phyloP scores from a whole-genome alignment of 805 yeast species.

The Candida bentonensis region DNA sequence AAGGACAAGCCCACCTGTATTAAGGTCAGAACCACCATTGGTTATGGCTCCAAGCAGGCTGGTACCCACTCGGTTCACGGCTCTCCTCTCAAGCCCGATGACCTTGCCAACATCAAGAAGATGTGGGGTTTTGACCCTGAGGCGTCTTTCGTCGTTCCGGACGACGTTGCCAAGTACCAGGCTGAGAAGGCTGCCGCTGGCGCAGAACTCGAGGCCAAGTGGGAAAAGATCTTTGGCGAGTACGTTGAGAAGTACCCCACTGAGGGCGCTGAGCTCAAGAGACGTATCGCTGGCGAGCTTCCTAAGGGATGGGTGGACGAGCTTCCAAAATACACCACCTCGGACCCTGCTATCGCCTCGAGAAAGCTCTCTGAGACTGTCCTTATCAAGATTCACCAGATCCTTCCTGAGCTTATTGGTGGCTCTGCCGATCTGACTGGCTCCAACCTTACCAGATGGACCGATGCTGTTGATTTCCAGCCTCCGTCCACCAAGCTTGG shows the following conservation, averaged over 20 bases:
- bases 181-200: conserved; percentile 42
- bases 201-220: conserved; percentile 53
- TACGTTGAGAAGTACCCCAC: conserved; percentile 63
- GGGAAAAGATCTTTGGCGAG: conserved; percentile 51
- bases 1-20: conserved; percentile 80
- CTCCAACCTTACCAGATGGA: conserved; percentile 86
- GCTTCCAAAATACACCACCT: conserved; percentile 67
- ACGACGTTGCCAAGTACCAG: conserved; percentile 67
- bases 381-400: conserved; percentile 44
- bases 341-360: conserved; percentile 77
- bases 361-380: conserved; percentile 86
- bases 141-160: conserved; percentile 63
- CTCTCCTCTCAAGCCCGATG: conserved; percentile 88
- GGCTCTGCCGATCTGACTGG: conserved; percentile 98
- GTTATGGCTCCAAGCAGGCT: conserved; percentile 73
- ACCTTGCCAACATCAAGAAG: conserved; percentile 71
- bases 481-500: conserved; percentile 70
- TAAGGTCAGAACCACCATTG: conserved; percentile 81
- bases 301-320: conserved; percentile 70
- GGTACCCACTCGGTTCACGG: conserved; percentile 96
- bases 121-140: conserved; percentile 82
- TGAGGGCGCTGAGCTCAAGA: conserved; percentile 60
- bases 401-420: conserved; percentile 80
- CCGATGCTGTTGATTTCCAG: conserved; percentile 82
- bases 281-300: conserved; percentile 65